A percentile compares a stretch with the other conserved stretches of the same genome.
phyloP scores from a whole-genome alignment of 805 yeast species.

The Middelhovenomyces tepae region DNA sequence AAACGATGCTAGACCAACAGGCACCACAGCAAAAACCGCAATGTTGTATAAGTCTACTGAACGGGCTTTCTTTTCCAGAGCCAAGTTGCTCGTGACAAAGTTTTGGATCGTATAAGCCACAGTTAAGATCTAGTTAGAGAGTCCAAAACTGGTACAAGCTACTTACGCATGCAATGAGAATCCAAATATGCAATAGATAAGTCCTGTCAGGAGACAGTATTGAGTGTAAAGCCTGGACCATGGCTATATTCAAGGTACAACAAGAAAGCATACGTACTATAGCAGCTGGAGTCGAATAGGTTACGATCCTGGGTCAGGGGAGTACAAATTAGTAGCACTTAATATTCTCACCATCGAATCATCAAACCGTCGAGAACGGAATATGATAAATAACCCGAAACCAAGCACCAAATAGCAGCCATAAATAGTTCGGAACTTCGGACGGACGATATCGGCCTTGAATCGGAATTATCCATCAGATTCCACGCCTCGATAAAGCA shows the following conservation, averaged over 20 bases:
- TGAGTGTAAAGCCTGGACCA: conserved; percentile 58
- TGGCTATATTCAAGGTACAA: conserved; percentile 61
- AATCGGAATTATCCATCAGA: conserved; percentile 18
- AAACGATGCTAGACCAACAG: conserved; percentile 91
- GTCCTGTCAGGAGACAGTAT: conserved; percentile 63
- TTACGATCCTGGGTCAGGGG: too few species aligned
- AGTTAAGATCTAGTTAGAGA: too few species aligned
- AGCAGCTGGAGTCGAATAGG: conserved; percentile 81
- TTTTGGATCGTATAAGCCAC: conserved; percentile 74
- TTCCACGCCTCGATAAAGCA: conserved; percentile 30
- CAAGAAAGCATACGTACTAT: conserved; percentile 78
- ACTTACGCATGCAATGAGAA: conserved; percentile 80
- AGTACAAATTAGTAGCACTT: too few species aligned
- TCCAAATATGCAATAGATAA: conserved; percentile 84
- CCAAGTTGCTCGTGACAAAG: conserved; percentile 64
- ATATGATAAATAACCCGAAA: conserved; percentile 75
- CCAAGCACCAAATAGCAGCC: conserved; percentile 89
- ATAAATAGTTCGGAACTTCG: conserved; percentile 70
- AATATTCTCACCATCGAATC: too few species aligned
- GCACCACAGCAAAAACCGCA: conserved; percentile 95
- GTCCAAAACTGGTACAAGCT: too few species aligned
- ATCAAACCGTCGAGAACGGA: conserved; percentile 81
- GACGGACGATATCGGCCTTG: conserved; percentile 43
- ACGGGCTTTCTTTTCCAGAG: conserved; percentile 39
- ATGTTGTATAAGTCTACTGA: conserved; percentile 82